Conservation (phyloP, 2,329 filamentous ascomycete species). For the Helotiales sp. region DNA sequence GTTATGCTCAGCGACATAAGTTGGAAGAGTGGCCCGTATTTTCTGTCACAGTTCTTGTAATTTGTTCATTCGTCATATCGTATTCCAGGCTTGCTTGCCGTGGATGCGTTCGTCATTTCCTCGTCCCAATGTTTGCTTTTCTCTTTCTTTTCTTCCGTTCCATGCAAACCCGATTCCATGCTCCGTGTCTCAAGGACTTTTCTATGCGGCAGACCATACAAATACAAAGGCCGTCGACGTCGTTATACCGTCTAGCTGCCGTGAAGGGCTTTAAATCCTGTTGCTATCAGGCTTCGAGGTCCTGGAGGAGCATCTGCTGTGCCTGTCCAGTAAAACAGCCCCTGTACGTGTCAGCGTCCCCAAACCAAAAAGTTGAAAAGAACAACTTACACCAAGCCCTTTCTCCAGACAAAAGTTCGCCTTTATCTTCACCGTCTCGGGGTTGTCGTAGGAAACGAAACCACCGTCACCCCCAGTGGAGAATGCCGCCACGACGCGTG, state of each 20-base stretch:
- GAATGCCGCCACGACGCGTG: slow-evolving; percentile 69
- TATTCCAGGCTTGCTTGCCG: not conserved
- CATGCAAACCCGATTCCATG: slow-evolving; percentile 4
- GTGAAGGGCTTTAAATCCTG: slow-evolving; percentile 64
- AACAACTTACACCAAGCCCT: slow-evolving; percentile 61
- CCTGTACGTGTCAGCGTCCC: slow-evolving; percentile 49
- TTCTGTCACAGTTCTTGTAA: not conserved
- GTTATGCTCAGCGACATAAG: not conserved
- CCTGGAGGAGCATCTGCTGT: slow-evolving; percentile 68
- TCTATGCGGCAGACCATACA: not conserved
- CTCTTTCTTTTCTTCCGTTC: not conserved
- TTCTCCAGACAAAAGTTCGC: slow-evolving; percentile 74
- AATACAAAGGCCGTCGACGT: slow-evolving; percentile 1
- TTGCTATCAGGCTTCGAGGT: slow-evolving; percentile 61
- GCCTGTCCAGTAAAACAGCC: slow-evolving; percentile 84
- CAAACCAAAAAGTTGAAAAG: not conserved
- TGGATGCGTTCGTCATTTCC: not conserved
- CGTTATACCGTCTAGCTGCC: not conserved
- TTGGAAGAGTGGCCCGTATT: not conserved
- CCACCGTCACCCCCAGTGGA: slow-evolving; percentile 76
- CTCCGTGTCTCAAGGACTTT: not conserved
- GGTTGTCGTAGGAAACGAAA: slow-evolving; percentile 81
- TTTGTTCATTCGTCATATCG: not conserved
- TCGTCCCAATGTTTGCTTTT: not conserved
- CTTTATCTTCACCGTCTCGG: slow-evolving; percentile 76